Conservation (phyloP, 345 rosid genomes). For the Populus alba region DNA sequence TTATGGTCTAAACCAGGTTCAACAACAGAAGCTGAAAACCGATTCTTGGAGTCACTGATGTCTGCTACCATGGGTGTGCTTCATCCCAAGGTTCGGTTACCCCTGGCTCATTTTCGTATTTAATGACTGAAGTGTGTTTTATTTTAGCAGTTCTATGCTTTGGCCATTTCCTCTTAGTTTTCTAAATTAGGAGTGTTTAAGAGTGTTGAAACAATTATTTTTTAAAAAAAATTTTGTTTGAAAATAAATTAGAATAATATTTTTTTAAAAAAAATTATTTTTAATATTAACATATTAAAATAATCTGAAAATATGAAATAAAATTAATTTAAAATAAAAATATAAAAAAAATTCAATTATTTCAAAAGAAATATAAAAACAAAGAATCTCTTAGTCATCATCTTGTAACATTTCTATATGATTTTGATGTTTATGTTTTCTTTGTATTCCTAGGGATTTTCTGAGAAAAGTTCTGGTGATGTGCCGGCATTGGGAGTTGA, state of each 20-base stretch:
- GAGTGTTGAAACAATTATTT: too few relatives aligned
- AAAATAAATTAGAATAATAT: too few relatives aligned
- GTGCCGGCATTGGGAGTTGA: too few relatives aligned
- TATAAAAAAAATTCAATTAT: too few relatives aligned
- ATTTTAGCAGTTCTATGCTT: background rate
- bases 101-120: background rate
- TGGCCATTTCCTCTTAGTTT: background rate
- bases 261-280: too few relatives aligned
- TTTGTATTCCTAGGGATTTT: too few relatives aligned
- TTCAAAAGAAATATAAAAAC: too few relatives aligned
- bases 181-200: fast-evolving
- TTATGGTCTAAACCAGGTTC: conserved; percentile 49
- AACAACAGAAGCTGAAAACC: conserved; percentile 80
- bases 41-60: conserved; percentile 93
- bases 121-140: background rate
- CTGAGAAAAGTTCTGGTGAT: too few relatives aligned
- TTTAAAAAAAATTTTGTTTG: too few relatives aligned
- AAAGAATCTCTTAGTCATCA: fast-evolving
- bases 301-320: too few relatives aligned
- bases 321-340: too few relatives aligned
- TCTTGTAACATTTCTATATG: background rate
- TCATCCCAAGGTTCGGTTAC: conserved; percentile 58
- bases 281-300: too few relatives aligned
- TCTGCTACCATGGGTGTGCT: conserved; percentile 49
- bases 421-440: conserved; percentile 15